Evolutionary conservation across 441 rosid species (phyloP).

Genomic region (Dalechampia spathulata): DNA sequence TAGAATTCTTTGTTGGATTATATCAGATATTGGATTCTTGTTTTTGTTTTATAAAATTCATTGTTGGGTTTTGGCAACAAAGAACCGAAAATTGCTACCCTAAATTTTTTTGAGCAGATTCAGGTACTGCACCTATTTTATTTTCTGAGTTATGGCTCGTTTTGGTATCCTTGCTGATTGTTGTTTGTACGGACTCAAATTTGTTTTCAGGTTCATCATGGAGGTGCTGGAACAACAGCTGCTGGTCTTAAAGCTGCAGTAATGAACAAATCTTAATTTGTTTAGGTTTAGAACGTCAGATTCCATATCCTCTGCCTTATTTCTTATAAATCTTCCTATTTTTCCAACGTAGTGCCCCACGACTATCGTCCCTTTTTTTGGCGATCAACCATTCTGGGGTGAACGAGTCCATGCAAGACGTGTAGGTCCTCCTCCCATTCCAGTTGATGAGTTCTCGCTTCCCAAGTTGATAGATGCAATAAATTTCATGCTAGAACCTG

Average conservation of each 20-base stretch:
- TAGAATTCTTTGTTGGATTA: neutral
- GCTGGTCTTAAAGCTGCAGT: constrained; percentile 98
- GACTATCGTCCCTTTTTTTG: constrained; percentile 91
- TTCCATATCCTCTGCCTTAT: constrained; percentile 2
- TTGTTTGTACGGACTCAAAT: neutral
- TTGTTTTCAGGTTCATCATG: constrained; percentile 86
- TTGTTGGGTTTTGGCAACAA: no score
- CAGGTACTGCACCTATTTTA: neutral
- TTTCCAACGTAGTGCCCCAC: constrained; percentile 69
- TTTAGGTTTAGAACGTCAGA: constrained; percentile 4
- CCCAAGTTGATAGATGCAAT: constrained; percentile 74
- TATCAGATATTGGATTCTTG: no score
- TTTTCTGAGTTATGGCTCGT: neutral
- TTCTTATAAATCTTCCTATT: constrained; percentile 2
- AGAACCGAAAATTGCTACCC: no score
- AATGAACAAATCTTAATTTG: constrained; percentile 16
- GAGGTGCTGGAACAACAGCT: constrained; percentile 99
- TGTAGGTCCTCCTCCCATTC: constrained; percentile 92
- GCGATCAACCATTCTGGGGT: constrained; percentile 99
- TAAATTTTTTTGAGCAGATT: no score
- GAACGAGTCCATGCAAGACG: constrained; percentile 81
- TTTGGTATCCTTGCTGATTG: constrained; percentile 1
- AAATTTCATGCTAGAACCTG: constrained; percentile 63
- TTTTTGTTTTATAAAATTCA: no score
- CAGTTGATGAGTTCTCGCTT: constrained; percentile 80